Base-by-base conservation (phyloP, 208 protist genomes). In the Zelonia costaricensis region DNA sequence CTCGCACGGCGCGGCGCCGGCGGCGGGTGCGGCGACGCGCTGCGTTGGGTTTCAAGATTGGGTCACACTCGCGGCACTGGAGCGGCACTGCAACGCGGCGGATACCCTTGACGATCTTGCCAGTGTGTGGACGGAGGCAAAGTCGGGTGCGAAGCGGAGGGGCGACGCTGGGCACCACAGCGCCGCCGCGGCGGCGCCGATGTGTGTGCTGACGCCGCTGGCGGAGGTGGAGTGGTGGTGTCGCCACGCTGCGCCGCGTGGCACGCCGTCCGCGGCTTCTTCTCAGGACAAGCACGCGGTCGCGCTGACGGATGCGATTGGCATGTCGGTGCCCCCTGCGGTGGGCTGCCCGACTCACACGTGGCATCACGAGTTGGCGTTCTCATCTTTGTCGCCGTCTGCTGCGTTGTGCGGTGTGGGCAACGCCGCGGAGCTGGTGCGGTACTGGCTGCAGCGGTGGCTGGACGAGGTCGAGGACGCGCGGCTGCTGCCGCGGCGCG, bases 141-240 rank as follows among this genome's bases (percentile, higher is more conserved):
- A 15, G 38, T 36, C 1, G 6, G 35, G 3, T 20, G 10, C 15
- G 20, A n/a, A 2, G 49, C 27, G n/a, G 3, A n/a, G 4, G 4
- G 25, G 38, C n/a, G n/a, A n/a, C n/a, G n/a, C n/a, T n/a, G n/a
- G n/a, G n/a, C n/a, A n/a, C 27, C 15, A 56, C 10, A 18, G 15
- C 16, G 42, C 10, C 15, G 18, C 30, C 18, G 18, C 27, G 55
- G 28, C 5, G 6, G 10, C 36, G 15, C 16, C 44, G 13, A 15
- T 72, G 9, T 47, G 30, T 22, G 48, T 72, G 23, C 13, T 72
- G 33, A 57, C 40, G 27, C 49, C 65, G 3, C 36, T 63, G 23
- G 65, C 46, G 23, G 65, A 72, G 43, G 57, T 72, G n/a, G 25
- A 63, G 27, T 70, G 64, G 64, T 70, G 64, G 64, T 35, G 27